Evolutionary conservation across 345 rosid species (phyloP), one percentile per base, ranked within the genome.

Genomic region (Turritis glabra): DNA sequence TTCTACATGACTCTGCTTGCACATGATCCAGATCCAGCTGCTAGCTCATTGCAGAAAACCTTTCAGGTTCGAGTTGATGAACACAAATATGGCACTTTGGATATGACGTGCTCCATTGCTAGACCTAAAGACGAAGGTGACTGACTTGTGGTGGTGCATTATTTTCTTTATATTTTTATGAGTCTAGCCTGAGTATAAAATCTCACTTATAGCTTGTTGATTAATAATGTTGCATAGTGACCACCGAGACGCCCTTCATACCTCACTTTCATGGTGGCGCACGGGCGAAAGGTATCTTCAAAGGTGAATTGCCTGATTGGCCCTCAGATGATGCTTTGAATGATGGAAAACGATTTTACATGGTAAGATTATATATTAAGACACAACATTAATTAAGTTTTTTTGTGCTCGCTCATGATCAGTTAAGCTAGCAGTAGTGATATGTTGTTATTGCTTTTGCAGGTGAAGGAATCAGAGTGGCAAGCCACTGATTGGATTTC

Each of bases 381-480:
- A 41, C n/a, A 7, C 43, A 55, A 2, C 29, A 40, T 14, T 40
- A 14, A 8, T 27, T 30, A 22, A 5, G 21, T 29, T 41, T 56
- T 43, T 22, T 57, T 56, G 5, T 58, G n/a, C n/a, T n/a, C n/a
- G 48, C 18, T 27, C 43, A 67, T 53, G 50, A 22, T 61, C 48
- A 4, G 6, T 60, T 7, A 32, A 6, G 35, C 35, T 23, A 41
- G 15, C 41, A 7, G 10, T 8, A 46, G 13, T 30, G 3, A 62
- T 30, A 47, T 65, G 12, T 29, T 48, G 0, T 14, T 30, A 10
- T 65, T 48, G 57, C 23, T 33, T 32, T 30, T 47, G 37, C 35
- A 58, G 74, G 9, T 70, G 48, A 46, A 70, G 26, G 1, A 46
- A n/a, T 21, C 74, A 33, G 47, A 70, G 35, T 57, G 46, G 74